phyloP scores from a whole-genome alignment of 345 rosid genomes.

The Populus deltoides region DNA sequence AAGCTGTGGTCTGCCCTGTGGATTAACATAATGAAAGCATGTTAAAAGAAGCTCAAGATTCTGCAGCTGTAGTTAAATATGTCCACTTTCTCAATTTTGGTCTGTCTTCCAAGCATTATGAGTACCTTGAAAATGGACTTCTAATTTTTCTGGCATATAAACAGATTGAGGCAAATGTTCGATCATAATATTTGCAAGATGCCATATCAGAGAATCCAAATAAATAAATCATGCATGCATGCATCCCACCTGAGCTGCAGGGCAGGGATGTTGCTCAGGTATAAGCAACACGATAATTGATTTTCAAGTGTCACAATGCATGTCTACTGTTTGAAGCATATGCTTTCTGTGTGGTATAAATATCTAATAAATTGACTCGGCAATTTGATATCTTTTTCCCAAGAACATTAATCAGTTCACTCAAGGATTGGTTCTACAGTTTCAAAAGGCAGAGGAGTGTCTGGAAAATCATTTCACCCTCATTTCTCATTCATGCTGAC shows the following conservation, averaged over 20 bases:
- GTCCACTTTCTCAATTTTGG: neutral
- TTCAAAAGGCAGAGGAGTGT: neutral
- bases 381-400: neutral
- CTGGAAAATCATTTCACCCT: neutral
- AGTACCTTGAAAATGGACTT: neutral
- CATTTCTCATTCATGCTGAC: neutral
- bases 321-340: neutral
- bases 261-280: neutral
- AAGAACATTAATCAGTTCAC: neutral
- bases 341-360: neutral
- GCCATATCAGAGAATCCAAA: neutral
- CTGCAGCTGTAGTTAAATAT: neutral
- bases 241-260: neutral
- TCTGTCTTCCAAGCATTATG: neutral
- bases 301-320: neutral
- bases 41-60: neutral
- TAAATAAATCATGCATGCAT: neutral
- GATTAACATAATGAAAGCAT: slow-evolving; percentile 5
- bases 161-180: neutral
- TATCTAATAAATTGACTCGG: neutral
- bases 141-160: neutral
- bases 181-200: neutral
- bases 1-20: slow-evolving; percentile 45
- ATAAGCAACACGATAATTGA: neutral
- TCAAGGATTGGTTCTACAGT: neutral